phyloP scores from a whole-genome alignment of 768 basidiomycete genomes.

The Boletus subcaerulescens region DNA sequence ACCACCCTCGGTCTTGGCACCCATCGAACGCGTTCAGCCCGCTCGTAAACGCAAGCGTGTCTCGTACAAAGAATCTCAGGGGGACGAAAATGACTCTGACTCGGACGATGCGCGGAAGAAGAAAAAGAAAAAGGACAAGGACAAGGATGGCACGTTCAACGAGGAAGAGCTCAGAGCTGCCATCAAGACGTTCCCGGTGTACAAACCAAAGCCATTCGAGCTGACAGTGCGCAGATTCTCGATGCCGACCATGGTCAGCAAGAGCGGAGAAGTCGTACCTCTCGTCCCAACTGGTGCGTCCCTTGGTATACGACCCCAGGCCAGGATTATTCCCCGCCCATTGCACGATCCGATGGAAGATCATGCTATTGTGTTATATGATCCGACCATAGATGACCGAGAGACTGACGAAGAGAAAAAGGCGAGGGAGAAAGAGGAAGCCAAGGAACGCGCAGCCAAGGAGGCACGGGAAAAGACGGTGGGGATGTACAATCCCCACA shows the following conservation, averaged over 20 bases:
- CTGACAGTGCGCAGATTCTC: conserved; percentile 66
- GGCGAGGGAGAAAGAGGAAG: conserved; percentile 72
- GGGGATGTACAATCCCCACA: conserved; percentile 87
- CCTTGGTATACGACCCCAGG: conserved; percentile 80
- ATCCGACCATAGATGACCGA: conserved; percentile 91
- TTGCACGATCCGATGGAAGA: conserved; percentile 98
- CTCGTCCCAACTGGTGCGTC: conserved; percentile 63
- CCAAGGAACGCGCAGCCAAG: conserved; percentile 56
- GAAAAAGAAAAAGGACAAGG: conserved; percentile 66
- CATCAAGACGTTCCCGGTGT: conserved; percentile 73
- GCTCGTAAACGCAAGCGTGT: conserved; percentile 84
- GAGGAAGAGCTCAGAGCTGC: conserved; percentile 61
- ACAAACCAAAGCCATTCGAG: conserved; percentile 75
- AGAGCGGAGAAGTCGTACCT: conserved; percentile 60
- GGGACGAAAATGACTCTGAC: conserved; percentile 57
- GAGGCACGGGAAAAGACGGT: conserved; percentile 68
- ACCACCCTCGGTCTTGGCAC: conserved; percentile 50
- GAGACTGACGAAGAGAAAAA: conserved; percentile 86
- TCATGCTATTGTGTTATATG: conserved; percentile 95
- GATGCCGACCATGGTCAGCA: conserved; percentile 76
- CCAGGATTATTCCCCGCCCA: conserved; percentile 82
- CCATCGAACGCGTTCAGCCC: conserved; percentile 55
- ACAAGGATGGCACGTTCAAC: conserved; percentile 57
- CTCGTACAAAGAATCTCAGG: conserved; percentile 74
- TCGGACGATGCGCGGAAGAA: conserved; percentile 46